phyloP scores from a whole-genome alignment of 176 grass and related monocot species.

The Luzula sylvatica region DNA sequence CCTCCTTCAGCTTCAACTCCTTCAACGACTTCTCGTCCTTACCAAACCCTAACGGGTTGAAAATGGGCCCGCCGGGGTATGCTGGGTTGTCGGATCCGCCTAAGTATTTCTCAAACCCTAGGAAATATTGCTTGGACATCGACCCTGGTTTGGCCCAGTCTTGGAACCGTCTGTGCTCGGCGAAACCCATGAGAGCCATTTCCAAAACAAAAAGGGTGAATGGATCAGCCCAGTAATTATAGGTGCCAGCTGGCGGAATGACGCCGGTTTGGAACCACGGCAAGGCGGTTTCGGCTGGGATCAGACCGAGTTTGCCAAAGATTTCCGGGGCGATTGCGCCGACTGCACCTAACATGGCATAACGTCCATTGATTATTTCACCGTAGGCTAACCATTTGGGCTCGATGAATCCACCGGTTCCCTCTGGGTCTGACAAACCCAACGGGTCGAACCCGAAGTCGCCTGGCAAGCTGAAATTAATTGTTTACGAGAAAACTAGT shows the following conservation, averaged over 20 bases:
- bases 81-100: conserved; percentile 60
- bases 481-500: neutral
- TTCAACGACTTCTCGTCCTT: conserved; percentile 70
- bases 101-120: conserved; percentile 71
- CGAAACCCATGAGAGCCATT: conserved; percentile 88
- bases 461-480: conserved; percentile 54
- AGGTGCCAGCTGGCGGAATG: conserved; percentile 74
- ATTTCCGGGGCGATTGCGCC: conserved; percentile 63
- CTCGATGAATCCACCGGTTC: conserved; percentile 94
- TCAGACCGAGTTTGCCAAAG: conserved; percentile 54
- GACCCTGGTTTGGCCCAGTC: conserved; percentile 86
- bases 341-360: conserved; percentile 65
- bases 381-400: conserved; percentile 88
- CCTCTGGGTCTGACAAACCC: conserved; percentile 89
- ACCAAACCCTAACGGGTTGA: conserved; percentile 82
- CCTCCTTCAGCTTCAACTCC: conserved; percentile 78
- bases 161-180: conserved; percentile 93
- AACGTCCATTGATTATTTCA: conserved; percentile 85
- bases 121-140: conserved; percentile 87
- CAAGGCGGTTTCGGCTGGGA: conserved; percentile 69
- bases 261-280: conserved; percentile 93
- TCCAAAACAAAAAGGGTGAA: conserved; percentile 95
- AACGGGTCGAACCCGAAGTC: conserved; percentile 82
- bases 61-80: conserved; percentile 72
- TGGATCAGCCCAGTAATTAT: conserved; percentile 86